A percentile compares a stretch with the other conserved stretches of the same genome.
These are phyloP conservation scores for Botrytis byssoidea DNA, from an alignment of 2,329 filamentous ascomycete species.

Conservation along the genomic window DNA sequence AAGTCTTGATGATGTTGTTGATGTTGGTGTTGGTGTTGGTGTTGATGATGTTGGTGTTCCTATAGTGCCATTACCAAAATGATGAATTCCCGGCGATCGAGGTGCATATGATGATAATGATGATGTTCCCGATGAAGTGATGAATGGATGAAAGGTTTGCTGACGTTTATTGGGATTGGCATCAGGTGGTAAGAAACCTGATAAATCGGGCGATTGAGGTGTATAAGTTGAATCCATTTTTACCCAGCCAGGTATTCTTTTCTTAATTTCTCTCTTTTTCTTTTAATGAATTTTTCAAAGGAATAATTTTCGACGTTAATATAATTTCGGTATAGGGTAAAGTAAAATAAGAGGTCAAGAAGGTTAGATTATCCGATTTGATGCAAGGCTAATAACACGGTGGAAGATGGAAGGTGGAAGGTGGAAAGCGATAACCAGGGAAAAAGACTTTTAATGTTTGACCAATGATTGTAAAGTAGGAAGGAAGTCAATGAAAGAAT, in stretches of 20 bases:
- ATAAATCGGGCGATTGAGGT: constrained; percentile 40
- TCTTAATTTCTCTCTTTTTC: constrained; percentile 16
- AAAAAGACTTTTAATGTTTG: neutral
- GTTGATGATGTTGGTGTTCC: neutral
- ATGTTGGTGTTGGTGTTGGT: neutral
- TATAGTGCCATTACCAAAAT: constrained; percentile 31
- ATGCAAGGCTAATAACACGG: constrained; percentile 30
- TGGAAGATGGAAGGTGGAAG: neutral
- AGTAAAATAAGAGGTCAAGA: neutral
- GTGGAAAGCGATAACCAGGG: neutral
- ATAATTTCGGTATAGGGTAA: constrained; percentile 5
- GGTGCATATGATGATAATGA: constrained; percentile 33
- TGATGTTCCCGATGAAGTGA: neutral
- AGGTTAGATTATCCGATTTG: constrained; percentile 17
- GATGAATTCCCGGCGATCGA: constrained; percentile 34
- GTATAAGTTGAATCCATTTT: constrained; percentile 37
- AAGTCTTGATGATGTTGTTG: constrained; percentile 17
- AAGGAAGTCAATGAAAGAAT: neutral
- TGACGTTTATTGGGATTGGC: constrained; percentile 31
- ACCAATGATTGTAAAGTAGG: neutral
- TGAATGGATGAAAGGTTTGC: constrained; percentile 1
- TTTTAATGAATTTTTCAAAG: constrained; percentile 11
- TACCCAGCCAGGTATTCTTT: neutral
- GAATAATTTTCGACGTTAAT: constrained; percentile 15
- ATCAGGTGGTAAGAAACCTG: constrained; percentile 34